Evolutionary conservation across 2,329 filamentous ascomycete genomes (phyloP).

Genomic region (Pseudocercospora crystallina): DNA sequence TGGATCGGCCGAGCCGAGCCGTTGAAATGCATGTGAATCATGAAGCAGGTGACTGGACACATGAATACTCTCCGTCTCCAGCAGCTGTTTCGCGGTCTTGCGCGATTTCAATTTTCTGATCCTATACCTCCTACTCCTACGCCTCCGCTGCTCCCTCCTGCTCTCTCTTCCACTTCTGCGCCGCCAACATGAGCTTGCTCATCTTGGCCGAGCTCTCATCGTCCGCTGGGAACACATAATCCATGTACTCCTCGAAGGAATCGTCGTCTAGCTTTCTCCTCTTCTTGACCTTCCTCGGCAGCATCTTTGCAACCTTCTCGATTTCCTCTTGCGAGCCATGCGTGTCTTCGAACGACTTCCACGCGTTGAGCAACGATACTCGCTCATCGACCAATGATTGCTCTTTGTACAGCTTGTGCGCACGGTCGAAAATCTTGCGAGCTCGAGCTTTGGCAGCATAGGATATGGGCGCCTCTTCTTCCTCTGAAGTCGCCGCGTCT

Average conservation of each 20-base stretch:
- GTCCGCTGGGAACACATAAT: constrained; percentile 96
- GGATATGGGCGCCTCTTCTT: constrained; percentile 63
- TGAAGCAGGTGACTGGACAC: too few species aligned
- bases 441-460: constrained; percentile 82
- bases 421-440: constrained; percentile 79
- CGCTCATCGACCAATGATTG: constrained; percentile 89
- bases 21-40: too few species aligned
- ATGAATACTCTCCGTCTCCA: too few species aligned
- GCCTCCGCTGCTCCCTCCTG: too few species aligned
- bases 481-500: constrained; percentile 61
- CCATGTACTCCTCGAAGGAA: constrained; percentile 92
- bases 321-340: constrained; percentile 75
- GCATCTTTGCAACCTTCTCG: constrained; percentile 83
- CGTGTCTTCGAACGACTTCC: constrained; percentile 86
- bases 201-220: constrained; percentile 72
- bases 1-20: too few species aligned
- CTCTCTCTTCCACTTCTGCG: constrained; percentile 74
- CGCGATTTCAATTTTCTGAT: too few species aligned
- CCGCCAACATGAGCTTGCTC: constrained; percentile 79
- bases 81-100: too few species aligned
- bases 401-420: constrained; percentile 83
- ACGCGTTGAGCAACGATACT: constrained; percentile 86
- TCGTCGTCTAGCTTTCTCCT: constrained; percentile 88
- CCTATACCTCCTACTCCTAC: too few species aligned
- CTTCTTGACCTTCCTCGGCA: constrained; percentile 92